These are phyloP conservation scores for Auriscalpium orientale DNA, from an alignment of 768 basidiomycete species.

Conservation along the genomic window DNA sequence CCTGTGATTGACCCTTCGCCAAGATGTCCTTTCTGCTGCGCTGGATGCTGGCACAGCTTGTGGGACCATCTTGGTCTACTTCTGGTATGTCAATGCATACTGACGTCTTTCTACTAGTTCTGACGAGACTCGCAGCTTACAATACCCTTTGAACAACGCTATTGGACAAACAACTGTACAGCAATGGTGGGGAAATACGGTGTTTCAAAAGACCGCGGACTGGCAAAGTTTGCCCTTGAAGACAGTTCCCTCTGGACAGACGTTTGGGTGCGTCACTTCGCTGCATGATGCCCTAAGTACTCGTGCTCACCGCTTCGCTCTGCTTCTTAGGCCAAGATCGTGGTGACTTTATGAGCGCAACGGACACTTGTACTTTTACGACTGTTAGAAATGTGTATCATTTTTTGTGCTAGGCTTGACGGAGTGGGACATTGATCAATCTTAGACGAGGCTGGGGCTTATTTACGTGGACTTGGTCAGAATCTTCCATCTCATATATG, in stretches of 20 bases:
- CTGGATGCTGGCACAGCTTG: slow-evolving; percentile 23
- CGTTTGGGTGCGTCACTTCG: slow-evolving; percentile 22
- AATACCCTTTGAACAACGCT: slow-evolving; percentile 25
- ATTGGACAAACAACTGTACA: slow-evolving; percentile 28
- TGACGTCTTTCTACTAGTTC: neutral
- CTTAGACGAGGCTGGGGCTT: too few relatives aligned
- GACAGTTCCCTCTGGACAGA: slow-evolving; percentile 13
- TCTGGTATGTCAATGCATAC: slow-evolving; percentile 10
- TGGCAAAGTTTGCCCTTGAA: slow-evolving; percentile 19
- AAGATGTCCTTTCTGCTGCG: slow-evolving; percentile 24
- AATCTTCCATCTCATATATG: too few relatives aligned
- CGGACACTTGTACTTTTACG: too few relatives aligned
- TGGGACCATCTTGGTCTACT: slow-evolving; percentile 21
- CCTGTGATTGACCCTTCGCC: neutral
- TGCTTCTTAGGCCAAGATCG: too few relatives aligned
- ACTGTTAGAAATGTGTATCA: too few relatives aligned
- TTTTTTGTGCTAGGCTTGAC: too few relatives aligned
- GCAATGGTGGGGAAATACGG: slow-evolving; percentile 33
- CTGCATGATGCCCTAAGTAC: too few relatives aligned
- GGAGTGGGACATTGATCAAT: too few relatives aligned
- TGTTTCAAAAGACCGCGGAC: slow-evolving; percentile 25
- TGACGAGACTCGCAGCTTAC: slow-evolving; percentile 13
- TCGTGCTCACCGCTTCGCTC: too few relatives aligned
- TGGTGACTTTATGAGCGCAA: too few relatives aligned
- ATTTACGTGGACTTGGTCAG: too few relatives aligned